phyloP scores from a whole-genome alignment of 2,329 filamentous ascomycete species.

The Colletotrichum sidae region DNA sequence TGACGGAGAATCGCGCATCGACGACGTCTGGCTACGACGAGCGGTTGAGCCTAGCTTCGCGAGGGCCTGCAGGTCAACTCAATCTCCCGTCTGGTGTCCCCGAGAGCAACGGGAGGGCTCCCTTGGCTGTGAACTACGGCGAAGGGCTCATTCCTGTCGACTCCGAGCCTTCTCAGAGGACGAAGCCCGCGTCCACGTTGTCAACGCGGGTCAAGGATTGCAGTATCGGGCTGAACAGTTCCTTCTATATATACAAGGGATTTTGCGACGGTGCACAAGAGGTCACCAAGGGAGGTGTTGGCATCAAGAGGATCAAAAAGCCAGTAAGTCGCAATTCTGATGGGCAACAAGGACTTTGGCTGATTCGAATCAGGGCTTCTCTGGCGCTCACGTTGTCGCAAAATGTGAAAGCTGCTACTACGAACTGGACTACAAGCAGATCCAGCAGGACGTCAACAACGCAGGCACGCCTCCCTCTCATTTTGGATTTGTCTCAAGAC shows the following conservation, averaged over 20 bases:
- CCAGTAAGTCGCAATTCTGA: conserved; percentile 49
- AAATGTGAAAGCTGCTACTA: conserved; percentile 65
- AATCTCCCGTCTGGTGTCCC: conserved; percentile 32
- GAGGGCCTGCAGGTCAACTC: conserved; percentile 14
- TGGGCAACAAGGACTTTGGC: not conserved
- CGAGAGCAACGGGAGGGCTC: conserved; percentile 32
- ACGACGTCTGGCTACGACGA: conserved; percentile 31
- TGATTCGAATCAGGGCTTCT: conserved; percentile 50
- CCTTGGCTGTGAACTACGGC: conserved; percentile 34
- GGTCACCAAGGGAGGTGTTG: conserved; percentile 59
- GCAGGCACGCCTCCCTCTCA: conserved; percentile 51
- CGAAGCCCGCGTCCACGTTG: conserved; percentile 35
- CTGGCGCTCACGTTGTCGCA: conserved; percentile 56
- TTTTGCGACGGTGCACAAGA: conserved; percentile 68
- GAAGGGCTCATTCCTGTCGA: conserved; percentile 53
- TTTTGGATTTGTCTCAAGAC: not conserved
- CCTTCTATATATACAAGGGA: conserved; percentile 64
- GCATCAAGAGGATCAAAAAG: conserved; percentile 63
- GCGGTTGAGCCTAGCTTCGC: conserved; percentile 14
- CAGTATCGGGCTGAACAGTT: conserved; percentile 57
- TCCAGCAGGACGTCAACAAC: conserved; percentile 64
- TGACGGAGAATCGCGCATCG: conserved; percentile 39
- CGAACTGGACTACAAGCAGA: conserved; percentile 63
- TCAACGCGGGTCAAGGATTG: conserved; percentile 47
- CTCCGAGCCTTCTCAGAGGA: conserved; percentile 39